Conservation (phyloP, 2,329 filamentous ascomycete species). For the Colletotrichum sp. region DNA sequence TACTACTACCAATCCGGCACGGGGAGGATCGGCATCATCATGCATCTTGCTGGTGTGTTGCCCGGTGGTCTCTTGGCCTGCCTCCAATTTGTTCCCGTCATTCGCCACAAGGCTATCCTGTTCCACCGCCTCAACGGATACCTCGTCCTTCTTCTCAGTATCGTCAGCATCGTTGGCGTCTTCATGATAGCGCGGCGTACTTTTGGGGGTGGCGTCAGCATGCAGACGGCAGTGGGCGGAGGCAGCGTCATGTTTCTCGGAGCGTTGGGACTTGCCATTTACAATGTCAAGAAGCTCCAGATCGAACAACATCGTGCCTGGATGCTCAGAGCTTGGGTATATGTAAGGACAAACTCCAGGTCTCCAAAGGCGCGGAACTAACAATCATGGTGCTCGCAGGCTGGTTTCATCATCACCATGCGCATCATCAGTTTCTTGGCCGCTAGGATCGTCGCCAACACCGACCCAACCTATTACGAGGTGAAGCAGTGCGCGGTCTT, state of each 20-base stretch:
- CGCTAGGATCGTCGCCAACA: conserved; percentile 36
- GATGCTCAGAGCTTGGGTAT: conserved; percentile 63
- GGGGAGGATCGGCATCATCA: conserved; percentile 43
- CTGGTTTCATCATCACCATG: conserved; percentile 51
- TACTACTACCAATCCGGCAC: conserved; percentile 33
- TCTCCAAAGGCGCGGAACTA: not conserved
- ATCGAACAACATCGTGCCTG: conserved; percentile 68
- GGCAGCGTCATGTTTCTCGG: conserved; percentile 48
- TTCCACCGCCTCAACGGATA: conserved; percentile 68
- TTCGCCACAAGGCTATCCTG: conserved; percentile 51
- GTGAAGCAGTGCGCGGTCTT: conserved; percentile 53
- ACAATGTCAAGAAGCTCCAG: conserved; percentile 63
- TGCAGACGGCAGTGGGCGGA: conserved; percentile 48
- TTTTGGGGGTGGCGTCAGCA: conserved; percentile 58
- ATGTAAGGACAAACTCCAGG: conserved; percentile 33
- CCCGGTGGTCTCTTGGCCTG: conserved; percentile 47
- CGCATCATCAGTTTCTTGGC: conserved; percentile 49
- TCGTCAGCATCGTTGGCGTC: conserved; percentile 50
- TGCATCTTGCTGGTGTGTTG: conserved; percentile 50
- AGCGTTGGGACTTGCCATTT: conserved; percentile 49
- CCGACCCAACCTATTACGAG: conserved; percentile 25
- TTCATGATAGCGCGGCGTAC: conserved; percentile 55
- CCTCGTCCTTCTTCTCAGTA: conserved; percentile 50
- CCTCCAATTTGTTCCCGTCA: conserved; percentile 52
- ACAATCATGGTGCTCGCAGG: conserved; percentile 28